phyloP scores from a whole-genome alignment of 768 basidiomycete species.

The Paxillus involutus region DNA sequence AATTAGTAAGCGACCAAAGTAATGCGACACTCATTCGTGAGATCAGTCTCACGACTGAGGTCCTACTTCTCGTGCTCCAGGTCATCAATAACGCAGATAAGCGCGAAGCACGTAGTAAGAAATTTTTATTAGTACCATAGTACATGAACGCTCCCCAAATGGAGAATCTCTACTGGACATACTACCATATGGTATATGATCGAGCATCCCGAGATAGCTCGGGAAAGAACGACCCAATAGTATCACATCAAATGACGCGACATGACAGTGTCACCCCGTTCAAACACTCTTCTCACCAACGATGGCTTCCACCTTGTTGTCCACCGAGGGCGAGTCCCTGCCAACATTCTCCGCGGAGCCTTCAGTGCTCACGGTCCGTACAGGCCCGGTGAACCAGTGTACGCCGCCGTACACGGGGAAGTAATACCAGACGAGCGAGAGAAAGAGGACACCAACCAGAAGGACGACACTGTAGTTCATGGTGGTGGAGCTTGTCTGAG shows the following conservation, averaged over 20 bases:
- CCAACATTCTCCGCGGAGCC: background rate
- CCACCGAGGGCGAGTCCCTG: background rate
- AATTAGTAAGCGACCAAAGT: too few species aligned
- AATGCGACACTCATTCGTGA: too few species aligned
- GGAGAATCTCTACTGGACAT: background rate
- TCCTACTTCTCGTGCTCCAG: too few species aligned
- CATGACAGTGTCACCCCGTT: background rate
- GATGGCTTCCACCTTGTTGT: background rate
- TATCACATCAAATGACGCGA: background rate
- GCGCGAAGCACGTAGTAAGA: background rate
- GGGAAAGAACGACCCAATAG: background rate
- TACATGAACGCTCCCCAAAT: background rate
- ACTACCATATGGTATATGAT: too few species aligned
- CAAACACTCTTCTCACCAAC: background rate
- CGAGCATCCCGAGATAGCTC: background rate
- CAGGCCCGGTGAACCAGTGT: constrained; percentile 71
- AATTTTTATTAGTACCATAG: background rate
- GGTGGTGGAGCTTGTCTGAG: constrained; percentile 38
- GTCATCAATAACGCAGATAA: too few species aligned
- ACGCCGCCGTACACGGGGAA: constrained; percentile 68
- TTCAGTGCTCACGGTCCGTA: constrained; percentile 40
- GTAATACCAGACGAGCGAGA: constrained; percentile 66
- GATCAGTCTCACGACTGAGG: too few species aligned
- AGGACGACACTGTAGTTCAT: constrained; percentile 81
- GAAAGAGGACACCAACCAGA: constrained; percentile 52